Base-by-base conservation (phyloP, 352 stramenopile genomes). In the Globisporangium recalcitrans region DNA sequence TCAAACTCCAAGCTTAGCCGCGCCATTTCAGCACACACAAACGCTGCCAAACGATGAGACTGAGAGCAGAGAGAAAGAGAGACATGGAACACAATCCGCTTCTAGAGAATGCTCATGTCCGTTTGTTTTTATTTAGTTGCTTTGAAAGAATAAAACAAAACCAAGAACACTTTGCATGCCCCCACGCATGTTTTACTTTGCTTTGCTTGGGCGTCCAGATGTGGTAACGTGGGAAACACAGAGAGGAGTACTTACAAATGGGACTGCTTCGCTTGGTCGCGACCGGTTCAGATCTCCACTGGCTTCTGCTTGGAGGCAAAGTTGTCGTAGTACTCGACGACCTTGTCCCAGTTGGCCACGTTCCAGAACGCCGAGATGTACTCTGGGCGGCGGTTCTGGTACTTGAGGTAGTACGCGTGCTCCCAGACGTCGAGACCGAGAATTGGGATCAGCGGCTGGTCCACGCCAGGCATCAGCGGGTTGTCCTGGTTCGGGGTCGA, bases 331-430 rank as follows among this genome's bases (percentile, higher is more conserved):
- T 96, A 95, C 71, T 96, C 78, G 24, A 91, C 87, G 46, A 97
- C 91, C 79, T 95, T 92, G 75, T 96, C 85, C 88, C 88, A 97
- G 87, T 97, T 97, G 71, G 90, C 94, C 64, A 99, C 93, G 82
- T 98, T 98, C 96, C 96, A 99, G 80, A 97, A 98, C 66, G 96
- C 97, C 52, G 85, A 88, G 67, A 99, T 97, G 90, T 99, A 98
- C 75, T 98, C 91, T 19, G 93, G 89, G 63, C 94, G 85, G 56
- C 91, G 87, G 81, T 98, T 98, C 73, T 98, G 92, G 87, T 98
- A 98, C 80, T 98, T 97, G 62, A 98, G 82, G 85, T 98, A 98
- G 76, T 98, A 98, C 10, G 91, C 89, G 74, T 98, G 92, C 74
- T 99, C 95, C 96, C 96, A 99, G 46, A 98, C 92, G 74, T 99